Conservation (phyloP, 2,329 filamentous ascomycete genomes). For the Chaetomium globosum region DNA sequence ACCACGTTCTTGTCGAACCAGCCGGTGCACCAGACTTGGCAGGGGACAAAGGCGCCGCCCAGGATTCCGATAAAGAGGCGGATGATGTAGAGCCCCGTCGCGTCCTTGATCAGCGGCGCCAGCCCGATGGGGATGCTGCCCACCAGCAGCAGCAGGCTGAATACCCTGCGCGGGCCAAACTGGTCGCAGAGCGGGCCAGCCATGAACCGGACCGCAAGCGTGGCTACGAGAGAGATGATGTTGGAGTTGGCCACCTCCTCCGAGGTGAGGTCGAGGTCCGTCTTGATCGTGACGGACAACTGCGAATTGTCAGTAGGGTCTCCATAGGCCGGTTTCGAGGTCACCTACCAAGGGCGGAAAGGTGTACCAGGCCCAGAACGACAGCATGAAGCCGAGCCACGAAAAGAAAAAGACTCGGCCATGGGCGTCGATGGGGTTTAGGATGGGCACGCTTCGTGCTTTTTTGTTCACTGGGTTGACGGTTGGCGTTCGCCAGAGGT, state of each 20-base stretch:
- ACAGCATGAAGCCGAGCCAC: conserved; percentile 81
- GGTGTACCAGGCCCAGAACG: conserved; percentile 90
- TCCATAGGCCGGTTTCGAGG: not conserved
- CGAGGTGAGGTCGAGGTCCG: conserved; percentile 71
- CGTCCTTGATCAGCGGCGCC: conserved; percentile 72
- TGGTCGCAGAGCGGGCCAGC: conserved; percentile 81
- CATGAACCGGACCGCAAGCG: conserved; percentile 73
- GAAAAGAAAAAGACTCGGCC: conserved; percentile 89
- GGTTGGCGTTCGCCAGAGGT: conserved; percentile 31
- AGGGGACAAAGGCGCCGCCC: conserved; percentile 77
- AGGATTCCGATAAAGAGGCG: conserved; percentile 82
- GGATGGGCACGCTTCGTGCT: conserved; percentile 73
- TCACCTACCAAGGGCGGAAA: conserved; percentile 76
- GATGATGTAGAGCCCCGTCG: conserved; percentile 67
- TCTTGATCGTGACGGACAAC: conserved; percentile 75
- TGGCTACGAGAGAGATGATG: conserved; percentile 76
- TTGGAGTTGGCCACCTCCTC: conserved; percentile 84
- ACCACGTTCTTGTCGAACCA: conserved; percentile 94
- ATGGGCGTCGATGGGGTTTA: conserved; percentile 78
- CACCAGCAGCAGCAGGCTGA: conserved; percentile 69
- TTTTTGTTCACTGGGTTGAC: conserved; percentile 85
- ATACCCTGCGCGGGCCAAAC: conserved; percentile 78
- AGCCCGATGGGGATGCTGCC: conserved; percentile 83
- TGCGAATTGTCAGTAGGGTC: conserved; percentile 36
- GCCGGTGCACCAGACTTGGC: conserved; percentile 88